These are phyloP conservation scores for Hemerocallis citrina DNA, from an alignment of 106 monocot genomes.

Conservation along the genomic window DNA sequence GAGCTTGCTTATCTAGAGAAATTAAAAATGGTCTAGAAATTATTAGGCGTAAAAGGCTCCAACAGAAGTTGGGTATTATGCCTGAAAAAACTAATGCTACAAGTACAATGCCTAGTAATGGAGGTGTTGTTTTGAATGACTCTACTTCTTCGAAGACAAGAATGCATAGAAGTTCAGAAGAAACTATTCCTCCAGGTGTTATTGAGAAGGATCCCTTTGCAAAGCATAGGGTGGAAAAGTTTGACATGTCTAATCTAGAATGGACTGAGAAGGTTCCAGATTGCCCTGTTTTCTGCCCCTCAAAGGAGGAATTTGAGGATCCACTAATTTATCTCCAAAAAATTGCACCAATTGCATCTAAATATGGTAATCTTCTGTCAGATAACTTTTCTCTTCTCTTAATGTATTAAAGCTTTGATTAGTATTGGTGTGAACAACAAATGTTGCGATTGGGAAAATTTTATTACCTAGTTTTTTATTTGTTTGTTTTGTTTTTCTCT, in stretches of 20 bases:
- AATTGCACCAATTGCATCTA: conserved; percentile 67
- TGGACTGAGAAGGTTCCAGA: conserved; percentile 89
- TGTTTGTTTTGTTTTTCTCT: no score
- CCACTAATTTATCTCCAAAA: conserved; percentile 69
- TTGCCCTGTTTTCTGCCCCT: conserved; percentile 74
- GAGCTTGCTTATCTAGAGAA: conserved; percentile 47
- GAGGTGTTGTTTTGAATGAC: conserved; percentile 49
- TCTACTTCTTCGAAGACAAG: conserved; percentile 33
- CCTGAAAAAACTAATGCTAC: conserved; percentile 22
- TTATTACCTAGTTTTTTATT: no score
- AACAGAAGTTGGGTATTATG: conserved; percentile 17
- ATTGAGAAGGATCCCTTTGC: conserved; percentile 27
- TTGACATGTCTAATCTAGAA: conserved; percentile 62
- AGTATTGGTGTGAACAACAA: no score
- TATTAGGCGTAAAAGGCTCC: conserved; percentile 47
- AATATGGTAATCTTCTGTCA: conserved; percentile 47
- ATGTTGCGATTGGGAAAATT: no score
- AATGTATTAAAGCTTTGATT: not conserved
- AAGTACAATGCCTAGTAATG: conserved; percentile 43
- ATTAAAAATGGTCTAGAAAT: conserved; percentile 50
- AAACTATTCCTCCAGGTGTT: conserved; percentile 3
- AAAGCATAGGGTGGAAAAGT: conserved; percentile 49
- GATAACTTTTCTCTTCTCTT: not conserved
- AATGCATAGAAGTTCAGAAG: conserved; percentile 21
- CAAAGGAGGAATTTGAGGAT: conserved; percentile 88